Evolutionary conservation across 495 filamentous ascomycete species (phyloP).

Genomic region (Hypoxylon cercidicola): DNA sequence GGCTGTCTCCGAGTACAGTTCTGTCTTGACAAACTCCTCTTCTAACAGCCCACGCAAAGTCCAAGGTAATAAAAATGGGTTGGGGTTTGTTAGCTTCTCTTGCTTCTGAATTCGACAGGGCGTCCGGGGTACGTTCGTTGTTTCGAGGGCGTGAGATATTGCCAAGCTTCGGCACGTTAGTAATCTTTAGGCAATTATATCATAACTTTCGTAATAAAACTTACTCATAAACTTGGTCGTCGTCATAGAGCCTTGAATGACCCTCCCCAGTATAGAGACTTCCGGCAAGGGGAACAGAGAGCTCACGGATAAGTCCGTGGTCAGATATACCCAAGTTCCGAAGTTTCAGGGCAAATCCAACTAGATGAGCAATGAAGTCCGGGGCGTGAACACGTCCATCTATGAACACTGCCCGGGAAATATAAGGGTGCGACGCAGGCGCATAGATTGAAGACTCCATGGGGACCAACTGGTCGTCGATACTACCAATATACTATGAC

Average conservation of each 20-base stretch:
- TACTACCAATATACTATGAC: constrained; percentile 73
- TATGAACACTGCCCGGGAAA: constrained; percentile 92
- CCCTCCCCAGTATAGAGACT: constrained; percentile 93
- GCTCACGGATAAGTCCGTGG: constrained; percentile 91
- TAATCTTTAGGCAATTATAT: constrained; percentile 22
- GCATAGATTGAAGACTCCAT: constrained; percentile 83
- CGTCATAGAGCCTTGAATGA: constrained; percentile 92
- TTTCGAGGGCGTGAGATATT: constrained; percentile 86
- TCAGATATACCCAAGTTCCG: constrained; percentile 92
- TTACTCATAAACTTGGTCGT: constrained; percentile 86
- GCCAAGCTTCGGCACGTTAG: constrained; percentile 68
- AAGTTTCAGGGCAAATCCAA: constrained; percentile 92
- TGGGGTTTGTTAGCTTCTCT: constrained; percentile 60
- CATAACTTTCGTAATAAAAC: constrained; percentile 29
- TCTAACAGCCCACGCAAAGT: constrained; percentile 92
- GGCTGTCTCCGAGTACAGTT: constrained; percentile 77
- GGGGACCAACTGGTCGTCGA: constrained; percentile 96
- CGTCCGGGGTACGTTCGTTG: constrained; percentile 68
- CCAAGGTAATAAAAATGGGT: constrained; percentile 93
- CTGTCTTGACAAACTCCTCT: constrained; percentile 87
- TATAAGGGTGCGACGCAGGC: constrained; percentile 85
- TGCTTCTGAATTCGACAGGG: constrained; percentile 58
- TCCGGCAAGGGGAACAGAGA: constrained; percentile 87
- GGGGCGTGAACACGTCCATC: constrained; percentile 93
- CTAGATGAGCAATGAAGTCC: constrained; percentile 90